Evolutionary conservation across 1,284 basidiomycete genomes (phyloP), one percentile per base, ranked within the genome.

Genomic region (Stygiomarasmius scandens): DNA sequence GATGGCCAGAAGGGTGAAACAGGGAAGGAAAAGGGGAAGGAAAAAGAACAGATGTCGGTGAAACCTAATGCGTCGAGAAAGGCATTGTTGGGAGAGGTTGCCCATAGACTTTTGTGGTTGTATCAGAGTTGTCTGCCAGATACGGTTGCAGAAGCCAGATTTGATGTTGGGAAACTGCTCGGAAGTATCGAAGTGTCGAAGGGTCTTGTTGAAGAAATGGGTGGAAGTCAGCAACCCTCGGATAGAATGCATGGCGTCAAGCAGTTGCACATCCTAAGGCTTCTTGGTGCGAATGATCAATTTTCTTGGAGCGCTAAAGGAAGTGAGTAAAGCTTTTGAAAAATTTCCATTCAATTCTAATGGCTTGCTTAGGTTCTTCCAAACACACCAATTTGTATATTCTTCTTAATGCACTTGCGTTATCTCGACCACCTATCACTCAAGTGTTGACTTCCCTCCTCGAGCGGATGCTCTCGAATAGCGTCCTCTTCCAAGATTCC

Each of bases 401-500:
- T 55, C 81, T 96, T 20, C 77, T 96, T 27, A 81, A 78, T 44
- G 77, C 87, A 0, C 86, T 89, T 61, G 71, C 79, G n/a, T 74
- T 69, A 10, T 81, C 84, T 1, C 72, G 73, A 11, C 67, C 72
- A 0, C 80, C 86, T 0, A 83, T 90, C 12, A 81, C 82, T 36
- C 65, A 66, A 8, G 84, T 84, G 9, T 78, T 92, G 0, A 76
- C 78, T 9, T 69, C 74, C 0, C 81, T 95, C 1, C 73, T 95
- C 0, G 72, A 77, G 1, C 81, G 83, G 49, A 71, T 90, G 23
- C 81, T 98, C 0, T 78, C 83, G 0, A 73, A 80, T 5, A 92
- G 88, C 52, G 80, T 94, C 2, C 69, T 96, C 27, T 97, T 96
- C 73, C 89, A 94, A 63, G 90, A 94, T 65, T 87, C 93, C 61